phyloP scores from a whole-genome alignment of 768 basidiomycete genomes.

The Russula sp. region DNA sequence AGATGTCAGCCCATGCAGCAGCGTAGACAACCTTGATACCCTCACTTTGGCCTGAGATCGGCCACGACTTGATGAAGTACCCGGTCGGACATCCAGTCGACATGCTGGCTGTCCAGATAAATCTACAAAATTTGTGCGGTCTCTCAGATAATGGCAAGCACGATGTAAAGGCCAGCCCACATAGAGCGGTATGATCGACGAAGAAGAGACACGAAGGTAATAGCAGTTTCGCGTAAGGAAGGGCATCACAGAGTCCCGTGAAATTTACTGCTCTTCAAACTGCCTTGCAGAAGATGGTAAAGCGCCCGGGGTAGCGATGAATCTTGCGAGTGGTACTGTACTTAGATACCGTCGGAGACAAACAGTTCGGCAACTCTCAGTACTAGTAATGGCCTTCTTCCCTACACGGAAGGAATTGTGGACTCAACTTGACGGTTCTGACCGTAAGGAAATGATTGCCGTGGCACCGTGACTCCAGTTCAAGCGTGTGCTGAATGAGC shows the following conservation, averaged over 20 bases:
- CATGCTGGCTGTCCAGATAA: conserved; percentile 84
- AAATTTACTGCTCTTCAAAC: background rate
- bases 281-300: background rate
- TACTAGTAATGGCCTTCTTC: background rate
- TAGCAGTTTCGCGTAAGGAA: conserved; percentile 72
- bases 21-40: conserved; percentile 2
- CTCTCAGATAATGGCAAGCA: background rate
- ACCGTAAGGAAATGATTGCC: too few relatives aligned
- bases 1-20: background rate
- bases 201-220: conserved; percentile 75
- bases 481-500: too few relatives aligned
- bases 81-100: conserved; percentile 85
- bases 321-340: background rate
- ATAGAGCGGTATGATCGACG: conserved; percentile 72
- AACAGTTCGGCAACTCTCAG: background rate
- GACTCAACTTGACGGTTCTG: too few relatives aligned
- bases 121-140: conserved; percentile 37
- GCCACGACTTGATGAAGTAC: conserved; percentile 75
- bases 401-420: background rate
- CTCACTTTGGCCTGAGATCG: conserved; percentile 68
- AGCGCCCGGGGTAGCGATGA: background rate
- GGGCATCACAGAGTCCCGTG: conserved; percentile 37
- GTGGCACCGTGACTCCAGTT: too few relatives aligned
- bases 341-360: too few relatives aligned
- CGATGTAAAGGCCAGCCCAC: conserved; percentile 35